Conservation (phyloP, 2,329 filamentous ascomycete genomes). For the Fusarium algeriense region DNA sequence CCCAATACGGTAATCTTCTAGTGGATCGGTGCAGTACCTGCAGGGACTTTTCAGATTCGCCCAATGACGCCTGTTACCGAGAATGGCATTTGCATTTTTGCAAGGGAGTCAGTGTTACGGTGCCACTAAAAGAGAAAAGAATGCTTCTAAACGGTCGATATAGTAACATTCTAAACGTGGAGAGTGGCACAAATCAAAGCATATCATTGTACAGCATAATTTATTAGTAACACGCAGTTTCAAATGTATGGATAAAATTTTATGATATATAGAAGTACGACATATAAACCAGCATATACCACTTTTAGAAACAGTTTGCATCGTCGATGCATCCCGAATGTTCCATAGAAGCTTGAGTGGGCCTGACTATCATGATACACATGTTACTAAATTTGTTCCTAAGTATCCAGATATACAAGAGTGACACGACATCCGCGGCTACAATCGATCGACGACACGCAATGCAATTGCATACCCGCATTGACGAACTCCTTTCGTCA, state of each 20-base stretch:
- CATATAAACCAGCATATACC: not conserved
- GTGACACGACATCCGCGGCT: constrained; percentile 11
- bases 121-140: constrained; percentile 14
- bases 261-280: not conserved
- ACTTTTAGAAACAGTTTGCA: constrained; percentile 3
- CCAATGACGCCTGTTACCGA: constrained; percentile 37
- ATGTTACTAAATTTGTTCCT: constrained; percentile 21
- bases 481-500: constrained; percentile 19
- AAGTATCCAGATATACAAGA: constrained; percentile 18
- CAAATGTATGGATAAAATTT: not conserved
- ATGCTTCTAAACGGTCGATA: constrained; percentile 21
- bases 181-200: constrained; percentile 19
- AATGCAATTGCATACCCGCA: constrained; percentile 33
- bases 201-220: constrained; percentile 9
- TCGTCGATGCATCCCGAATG: constrained; percentile 8
- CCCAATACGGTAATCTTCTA: constrained; percentile 26
- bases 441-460: constrained; percentile 30
- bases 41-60: constrained; percentile 31
- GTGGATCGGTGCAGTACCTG: constrained; percentile 33
- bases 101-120: constrained; percentile 23
- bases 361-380: not conserved
- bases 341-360: constrained; percentile 18
- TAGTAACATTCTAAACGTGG: constrained; percentile 11
- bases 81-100: constrained; percentile 23
- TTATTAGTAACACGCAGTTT: not conserved